Evolutionary conservation across 768 basidiomycete species (phyloP).

Genomic region (Trametes cubensis): DNA sequence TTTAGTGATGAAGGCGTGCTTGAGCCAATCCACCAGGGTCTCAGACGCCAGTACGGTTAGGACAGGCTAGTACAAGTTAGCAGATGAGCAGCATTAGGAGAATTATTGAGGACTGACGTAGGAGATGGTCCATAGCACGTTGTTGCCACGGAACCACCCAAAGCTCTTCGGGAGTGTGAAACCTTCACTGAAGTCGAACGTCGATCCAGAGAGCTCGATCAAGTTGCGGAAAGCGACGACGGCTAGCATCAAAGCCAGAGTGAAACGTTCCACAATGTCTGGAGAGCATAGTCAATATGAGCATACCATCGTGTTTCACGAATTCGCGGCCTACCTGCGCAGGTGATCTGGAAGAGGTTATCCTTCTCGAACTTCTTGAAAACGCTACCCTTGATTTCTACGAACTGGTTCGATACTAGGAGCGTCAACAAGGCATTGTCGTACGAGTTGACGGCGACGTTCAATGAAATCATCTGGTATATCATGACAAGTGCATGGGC

Average conservation of each 20-base stretch:
- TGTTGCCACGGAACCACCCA: constrained; percentile 80
- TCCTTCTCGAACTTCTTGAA: constrained; percentile 99
- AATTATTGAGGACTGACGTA: constrained; percentile 59
- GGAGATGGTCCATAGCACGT: constrained; percentile 83
- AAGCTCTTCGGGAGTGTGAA: constrained; percentile 81
- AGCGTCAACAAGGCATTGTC: constrained; percentile 94
- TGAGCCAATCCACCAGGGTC: constrained; percentile 96
- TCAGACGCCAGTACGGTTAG: constrained; percentile 89
- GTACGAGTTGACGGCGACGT: constrained; percentile 98
- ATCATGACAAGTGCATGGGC: constrained; percentile 93
- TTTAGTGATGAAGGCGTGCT: constrained; percentile 99
- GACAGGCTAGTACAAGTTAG: constrained; percentile 65
- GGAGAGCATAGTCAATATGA: neutral
- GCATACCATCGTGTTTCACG: too few relatives aligned
- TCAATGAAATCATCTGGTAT: constrained; percentile 91
- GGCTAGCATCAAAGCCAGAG: constrained; percentile 84
- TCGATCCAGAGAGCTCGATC: constrained; percentile 90
- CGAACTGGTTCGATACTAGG: constrained; percentile 96
- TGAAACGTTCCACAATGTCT: constrained; percentile 99
- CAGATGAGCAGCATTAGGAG: neutral
- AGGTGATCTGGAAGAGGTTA: constrained; percentile 97
- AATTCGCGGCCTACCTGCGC: constrained; percentile 67
- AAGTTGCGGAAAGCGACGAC: constrained; percentile 94
- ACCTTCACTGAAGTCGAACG: constrained; percentile 74
- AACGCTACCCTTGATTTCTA: constrained; percentile 98